Percentiles rank a stretch among this genome's conserved stretches.
phyloP scores from a whole-genome alignment of 768 basidiomycete genomes.

The Piloderma croceum region DNA sequence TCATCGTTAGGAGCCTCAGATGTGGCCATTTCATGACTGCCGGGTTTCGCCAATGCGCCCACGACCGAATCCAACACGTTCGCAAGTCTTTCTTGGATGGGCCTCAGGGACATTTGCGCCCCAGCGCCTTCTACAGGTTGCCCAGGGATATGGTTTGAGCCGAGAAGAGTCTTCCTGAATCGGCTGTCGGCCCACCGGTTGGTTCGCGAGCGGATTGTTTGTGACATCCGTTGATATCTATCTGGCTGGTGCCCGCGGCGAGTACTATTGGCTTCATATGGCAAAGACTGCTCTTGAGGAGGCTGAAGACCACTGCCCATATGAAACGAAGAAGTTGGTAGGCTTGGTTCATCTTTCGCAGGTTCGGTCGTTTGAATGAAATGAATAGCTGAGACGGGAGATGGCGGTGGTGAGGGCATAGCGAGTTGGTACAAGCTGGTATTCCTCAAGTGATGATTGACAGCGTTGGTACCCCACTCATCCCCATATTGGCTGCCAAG shows the following conservation, averaged over 20 bases:
- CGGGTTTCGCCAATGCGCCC: slow-evolving; percentile 35
- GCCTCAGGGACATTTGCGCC: not conserved
- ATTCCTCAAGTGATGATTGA: slow-evolving; percentile 43
- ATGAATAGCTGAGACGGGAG: slow-evolving; percentile 32
- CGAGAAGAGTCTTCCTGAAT: slow-evolving; percentile 34
- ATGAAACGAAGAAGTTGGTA: slow-evolving; percentile 8
- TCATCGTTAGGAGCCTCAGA: no score
- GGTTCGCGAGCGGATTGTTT: slow-evolving; percentile 55
- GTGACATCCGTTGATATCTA: slow-evolving; percentile 30
- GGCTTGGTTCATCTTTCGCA: not conserved
- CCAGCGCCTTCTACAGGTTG: not conserved
- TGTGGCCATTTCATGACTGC: slow-evolving; percentile 4
- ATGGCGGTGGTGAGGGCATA: slow-evolving; percentile 32
- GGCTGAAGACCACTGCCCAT: slow-evolving; percentile 3
- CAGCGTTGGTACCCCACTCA: slow-evolving; percentile 34
- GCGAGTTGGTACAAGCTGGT: slow-evolving; percentile 53
- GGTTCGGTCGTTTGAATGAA: no score
- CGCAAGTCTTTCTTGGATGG: slow-evolving; percentile 30
- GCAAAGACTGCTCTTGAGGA: slow-evolving; percentile 22
- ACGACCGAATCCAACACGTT: slow-evolving; percentile 41
- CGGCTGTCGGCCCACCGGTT: slow-evolving; percentile 54
- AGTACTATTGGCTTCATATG: slow-evolving; percentile 38
- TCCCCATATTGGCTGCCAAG: slow-evolving; percentile 50
- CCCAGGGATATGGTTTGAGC: not conserved
- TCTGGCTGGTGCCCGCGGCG: slow-evolving; percentile 7